phyloP scores from a whole-genome alignment of 345 rosid genomes.

The Hirschfeldia incana region DNA sequence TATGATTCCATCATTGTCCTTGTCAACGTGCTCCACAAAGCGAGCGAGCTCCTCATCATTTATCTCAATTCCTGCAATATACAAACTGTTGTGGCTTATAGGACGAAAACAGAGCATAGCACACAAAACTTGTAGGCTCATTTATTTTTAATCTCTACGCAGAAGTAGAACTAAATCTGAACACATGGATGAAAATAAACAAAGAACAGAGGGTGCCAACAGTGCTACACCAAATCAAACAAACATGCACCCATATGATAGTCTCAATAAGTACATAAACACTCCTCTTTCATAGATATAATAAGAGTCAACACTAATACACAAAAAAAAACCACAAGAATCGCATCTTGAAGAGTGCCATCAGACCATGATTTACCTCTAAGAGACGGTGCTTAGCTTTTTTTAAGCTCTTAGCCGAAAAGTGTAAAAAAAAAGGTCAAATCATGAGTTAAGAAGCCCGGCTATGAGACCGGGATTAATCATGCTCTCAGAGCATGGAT shows the following conservation, averaged over 20 bases:
- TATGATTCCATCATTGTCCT: slow-evolving; percentile 88
- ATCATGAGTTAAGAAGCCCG: no score
- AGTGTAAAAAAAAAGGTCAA: no score
- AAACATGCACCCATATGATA: not conserved
- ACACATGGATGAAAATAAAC: not conserved
- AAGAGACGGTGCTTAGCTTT: no score
- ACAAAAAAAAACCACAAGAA: no score
- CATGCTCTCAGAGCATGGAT: no score
- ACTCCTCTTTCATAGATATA: no score
- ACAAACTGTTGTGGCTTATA: slow-evolving; percentile 57
- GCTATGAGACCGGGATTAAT: no score
- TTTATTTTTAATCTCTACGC: not conserved
- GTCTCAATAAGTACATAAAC: no score
- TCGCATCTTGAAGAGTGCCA: no score
- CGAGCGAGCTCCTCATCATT: slow-evolving; percentile 84
- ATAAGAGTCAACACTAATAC: no score
- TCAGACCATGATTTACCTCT: no score
- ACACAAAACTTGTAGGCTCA: not conserved
- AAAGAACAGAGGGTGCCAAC: not conserved
- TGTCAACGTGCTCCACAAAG: slow-evolving; percentile 90
- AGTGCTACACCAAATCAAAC: slow-evolving; percentile 7
- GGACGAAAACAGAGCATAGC: slow-evolving; percentile 42
- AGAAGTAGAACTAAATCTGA: not conserved
- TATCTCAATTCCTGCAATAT: slow-evolving; percentile 69
- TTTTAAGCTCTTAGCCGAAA: no score